These are phyloP conservation scores for Dothistroma pini DNA, from an alignment of 2,329 filamentous ascomycete species.

Conservation along the genomic window DNA sequence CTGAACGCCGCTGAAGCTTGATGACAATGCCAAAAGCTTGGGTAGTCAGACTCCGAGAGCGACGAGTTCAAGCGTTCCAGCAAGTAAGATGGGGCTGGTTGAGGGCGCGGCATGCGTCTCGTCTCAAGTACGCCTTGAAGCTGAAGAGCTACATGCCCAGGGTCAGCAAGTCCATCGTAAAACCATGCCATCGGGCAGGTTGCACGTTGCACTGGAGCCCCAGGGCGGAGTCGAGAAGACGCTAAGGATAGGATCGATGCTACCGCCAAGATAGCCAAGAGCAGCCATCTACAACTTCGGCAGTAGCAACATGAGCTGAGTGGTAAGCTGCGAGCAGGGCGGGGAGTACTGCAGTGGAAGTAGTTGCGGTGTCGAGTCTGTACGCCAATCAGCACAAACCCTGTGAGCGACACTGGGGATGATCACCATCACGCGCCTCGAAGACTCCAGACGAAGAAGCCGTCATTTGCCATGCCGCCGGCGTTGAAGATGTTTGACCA, in stretches of 20 bases:
- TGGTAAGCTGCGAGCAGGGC: not conserved
- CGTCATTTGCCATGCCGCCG: not conserved
- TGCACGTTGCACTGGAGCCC: not conserved
- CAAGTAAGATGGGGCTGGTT: not conserved
- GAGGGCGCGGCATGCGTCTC: not conserved
- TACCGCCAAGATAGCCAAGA: not conserved
- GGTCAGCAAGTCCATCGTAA: not conserved
- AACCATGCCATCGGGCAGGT: not conserved
- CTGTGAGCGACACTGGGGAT: not conserved
- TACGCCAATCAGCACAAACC: not conserved
- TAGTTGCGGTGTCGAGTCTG: not conserved
- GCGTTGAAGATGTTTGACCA: not conserved
- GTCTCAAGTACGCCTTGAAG: not conserved
- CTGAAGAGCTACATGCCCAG: not conserved
- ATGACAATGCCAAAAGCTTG: slow-evolving; percentile 8
- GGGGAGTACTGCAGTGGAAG: not conserved
- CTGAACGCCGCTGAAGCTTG: slow-evolving; percentile 14
- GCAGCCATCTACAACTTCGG: not conserved
- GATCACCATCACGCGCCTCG: not conserved
- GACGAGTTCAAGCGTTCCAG: not conserved
- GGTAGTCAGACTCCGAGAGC: not conserved
- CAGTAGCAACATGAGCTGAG: not conserved
- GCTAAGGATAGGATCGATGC: not conserved
- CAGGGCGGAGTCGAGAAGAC: too few species aligned
- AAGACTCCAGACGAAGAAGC: not conserved